Percentiles rank a stretch among this genome's conserved stretches.
phyloP scores from a whole-genome alignment of 768 basidiomycete species.

The Neoboletus magnificus region DNA sequence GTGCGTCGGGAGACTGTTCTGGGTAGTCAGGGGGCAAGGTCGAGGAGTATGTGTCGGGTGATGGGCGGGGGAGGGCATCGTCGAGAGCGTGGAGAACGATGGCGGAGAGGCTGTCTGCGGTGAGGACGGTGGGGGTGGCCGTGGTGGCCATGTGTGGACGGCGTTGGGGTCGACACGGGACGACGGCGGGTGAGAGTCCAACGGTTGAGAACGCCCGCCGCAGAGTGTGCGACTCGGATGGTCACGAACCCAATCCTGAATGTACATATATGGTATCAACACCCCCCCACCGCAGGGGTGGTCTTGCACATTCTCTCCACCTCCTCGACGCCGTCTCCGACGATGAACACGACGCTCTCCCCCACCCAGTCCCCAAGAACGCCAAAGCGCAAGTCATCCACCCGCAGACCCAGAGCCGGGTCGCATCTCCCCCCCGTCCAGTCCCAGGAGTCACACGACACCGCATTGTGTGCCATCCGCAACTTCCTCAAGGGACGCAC shows the following conservation, averaged over 20 bases:
- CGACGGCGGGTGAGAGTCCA: background rate
- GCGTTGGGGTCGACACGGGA: background rate
- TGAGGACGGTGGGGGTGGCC: constrained; percentile 2
- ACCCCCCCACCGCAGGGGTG: constrained; percentile 15
- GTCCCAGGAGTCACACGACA: constrained; percentile 61
- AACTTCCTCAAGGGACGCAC: constrained; percentile 80
- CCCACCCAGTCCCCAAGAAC: constrained; percentile 48
- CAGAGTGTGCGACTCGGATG: background rate
- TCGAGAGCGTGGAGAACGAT: constrained; percentile 4
- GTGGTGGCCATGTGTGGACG: constrained; percentile 3
- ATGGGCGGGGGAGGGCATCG: background rate
- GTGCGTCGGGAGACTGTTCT: constrained; percentile 50
- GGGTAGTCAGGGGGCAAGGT: constrained; percentile 12
- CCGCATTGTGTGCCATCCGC: constrained; percentile 68
- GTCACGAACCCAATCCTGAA: constrained; percentile 16
- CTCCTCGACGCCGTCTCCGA: constrained; percentile 9
- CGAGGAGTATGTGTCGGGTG: background rate
- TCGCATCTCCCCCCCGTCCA: constrained; percentile 57
- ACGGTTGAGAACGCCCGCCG: background rate
- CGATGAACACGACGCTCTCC: constrained; percentile 48
- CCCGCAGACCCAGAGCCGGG: constrained; percentile 48
- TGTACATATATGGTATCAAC: constrained; percentile 10
- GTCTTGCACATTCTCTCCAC: background rate
- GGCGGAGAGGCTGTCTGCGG: constrained; percentile 4
- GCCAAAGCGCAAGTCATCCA: constrained; percentile 54